Base-by-base conservation (phyloP, 805 yeast species). In the Kazachstania bromeliacearum region DNA sequence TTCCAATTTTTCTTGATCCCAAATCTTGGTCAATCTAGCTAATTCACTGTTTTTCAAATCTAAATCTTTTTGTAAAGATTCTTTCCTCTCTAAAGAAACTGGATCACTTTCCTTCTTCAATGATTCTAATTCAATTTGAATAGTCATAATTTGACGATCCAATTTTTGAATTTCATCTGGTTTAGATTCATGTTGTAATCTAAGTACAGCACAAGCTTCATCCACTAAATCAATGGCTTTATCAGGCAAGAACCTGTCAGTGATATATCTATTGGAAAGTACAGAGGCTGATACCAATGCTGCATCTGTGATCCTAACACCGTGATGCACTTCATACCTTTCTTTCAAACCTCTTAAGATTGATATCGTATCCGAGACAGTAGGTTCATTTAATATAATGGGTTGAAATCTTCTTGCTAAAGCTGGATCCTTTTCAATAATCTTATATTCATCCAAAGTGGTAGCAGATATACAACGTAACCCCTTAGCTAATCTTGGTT, bases 381-480 rank as follows among this genome's bases (percentile, higher is more conserved):
- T 67, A 13, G 98, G 98, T 54, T 92, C 97, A 40, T 75, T 76
- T 25, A 89, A 79, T 40, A 74, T 53, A 21, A 89, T 94, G 1
- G 95, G 82, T 50, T 89, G 95, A 59, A 89, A 88, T 48, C 98
- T 71, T 64, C 98, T 75, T 2, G 96, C 89, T 42, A 89, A 67
- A 1, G 97, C 97, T 1, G 95, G 94, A 53, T 89, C 98, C 55
- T 89, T 89, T 61, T 89, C 97, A 45, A 89, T 89, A 50, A 87
- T 85, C 56, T 85, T 87, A 62, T 83, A 89, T 57, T 89, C 98
- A 44, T 89, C 96, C 34, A 85, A 67, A 1, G 98, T 89, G 1
- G 98, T 89, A 1, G 98, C 98, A 42, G 96, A 95, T 52, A 94
- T 85, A 60, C 95, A 84, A 45, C 94, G 89, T 38, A 89, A 68